phyloP scores from a whole-genome alignment of 768 basidiomycete genomes.

The Dioszegia aurantiaca region DNA sequence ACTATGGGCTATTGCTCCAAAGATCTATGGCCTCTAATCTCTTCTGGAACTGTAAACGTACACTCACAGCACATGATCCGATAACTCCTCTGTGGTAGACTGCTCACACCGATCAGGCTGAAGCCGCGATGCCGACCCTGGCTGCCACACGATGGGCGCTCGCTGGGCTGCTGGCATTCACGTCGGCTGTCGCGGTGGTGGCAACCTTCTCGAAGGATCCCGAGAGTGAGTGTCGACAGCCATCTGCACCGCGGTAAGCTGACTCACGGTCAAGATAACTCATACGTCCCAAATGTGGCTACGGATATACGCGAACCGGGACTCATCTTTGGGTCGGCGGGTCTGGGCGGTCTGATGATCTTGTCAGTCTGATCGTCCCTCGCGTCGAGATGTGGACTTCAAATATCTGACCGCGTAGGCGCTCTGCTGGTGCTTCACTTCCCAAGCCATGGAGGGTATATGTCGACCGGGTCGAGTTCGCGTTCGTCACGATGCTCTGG shows the following conservation, averaged over 20 bases:
- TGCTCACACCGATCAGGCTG: too few species aligned
- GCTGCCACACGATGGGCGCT: neutral
- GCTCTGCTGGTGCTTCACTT: slow-evolving; percentile 15
- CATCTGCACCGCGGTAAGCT: too few species aligned
- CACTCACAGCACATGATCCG: too few species aligned
- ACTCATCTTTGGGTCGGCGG: slow-evolving; percentile 14
- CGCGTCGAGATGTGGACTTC: neutral
- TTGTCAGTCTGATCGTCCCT: slow-evolving; percentile 7
- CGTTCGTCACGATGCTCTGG: slow-evolving; percentile 37
- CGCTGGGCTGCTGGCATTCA: neutral
- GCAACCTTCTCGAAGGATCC: neutral
- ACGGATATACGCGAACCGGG: slow-evolving; percentile 1
- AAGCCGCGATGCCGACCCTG: slow-evolving; percentile 2
- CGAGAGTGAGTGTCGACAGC: neutral
- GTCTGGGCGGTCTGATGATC: slow-evolving; percentile 15
- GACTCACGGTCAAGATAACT: neutral
- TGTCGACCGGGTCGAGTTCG: slow-evolving; percentile 39
- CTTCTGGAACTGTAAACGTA: too few species aligned
- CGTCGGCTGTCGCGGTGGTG: neutral
- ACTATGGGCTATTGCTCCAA: too few species aligned
- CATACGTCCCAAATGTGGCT: neutral
- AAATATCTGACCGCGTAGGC: slow-evolving; percentile 20
- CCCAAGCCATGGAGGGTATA: slow-evolving; percentile 38
- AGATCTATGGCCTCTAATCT: too few species aligned
- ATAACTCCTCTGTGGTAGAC: too few species aligned